A percentile compares a stretch with the other conserved stretches of the same genome.
phyloP scores from a whole-genome alignment of 1,284 basidiomycete species.

The Melampsora abietis-canadensis region DNA sequence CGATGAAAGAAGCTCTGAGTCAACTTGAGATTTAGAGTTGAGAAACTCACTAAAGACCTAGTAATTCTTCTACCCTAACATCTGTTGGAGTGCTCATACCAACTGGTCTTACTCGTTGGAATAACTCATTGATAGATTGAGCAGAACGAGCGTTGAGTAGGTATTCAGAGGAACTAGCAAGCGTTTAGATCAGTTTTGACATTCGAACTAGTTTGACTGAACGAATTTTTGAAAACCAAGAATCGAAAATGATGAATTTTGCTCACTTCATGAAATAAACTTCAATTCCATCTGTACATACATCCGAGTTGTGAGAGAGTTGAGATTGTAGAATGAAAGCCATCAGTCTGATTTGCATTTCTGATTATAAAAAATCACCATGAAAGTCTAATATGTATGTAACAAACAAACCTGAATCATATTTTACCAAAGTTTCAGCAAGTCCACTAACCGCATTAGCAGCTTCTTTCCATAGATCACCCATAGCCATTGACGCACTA shows the following conservation, averaged over 20 bases:
- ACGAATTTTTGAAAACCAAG: not conserved
- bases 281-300: conserved; percentile 34
- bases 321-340: not conserved
- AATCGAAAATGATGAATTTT: not conserved
- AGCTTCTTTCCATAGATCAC: conserved; percentile 33
- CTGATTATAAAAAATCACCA: not conserved
- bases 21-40: not conserved
- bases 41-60: conserved; percentile 25
- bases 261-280: conserved; percentile 42
- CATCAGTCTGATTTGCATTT: too few relatives aligned
- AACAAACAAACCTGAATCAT: conserved; percentile 29
- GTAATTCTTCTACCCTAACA: conserved; percentile 34
- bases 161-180: conserved; percentile 26
- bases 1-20: too few relatives aligned
- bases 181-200: not conserved
- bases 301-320: too few relatives aligned
- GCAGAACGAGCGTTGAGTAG: conserved; percentile 24
- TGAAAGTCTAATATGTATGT: not conserved
- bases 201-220: not conserved
- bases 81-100: conserved; percentile 41
- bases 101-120: conserved; percentile 28
- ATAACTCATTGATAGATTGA: conserved; percentile 9
- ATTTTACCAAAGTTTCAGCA: conserved; percentile 22
- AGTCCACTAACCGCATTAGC: conserved; percentile 22
- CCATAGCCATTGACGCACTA: conserved; percentile 24